Evolutionary conservation across 2,329 filamentous ascomycete species (phyloP).

Genomic region (Ciborinia camelliae): DNA sequence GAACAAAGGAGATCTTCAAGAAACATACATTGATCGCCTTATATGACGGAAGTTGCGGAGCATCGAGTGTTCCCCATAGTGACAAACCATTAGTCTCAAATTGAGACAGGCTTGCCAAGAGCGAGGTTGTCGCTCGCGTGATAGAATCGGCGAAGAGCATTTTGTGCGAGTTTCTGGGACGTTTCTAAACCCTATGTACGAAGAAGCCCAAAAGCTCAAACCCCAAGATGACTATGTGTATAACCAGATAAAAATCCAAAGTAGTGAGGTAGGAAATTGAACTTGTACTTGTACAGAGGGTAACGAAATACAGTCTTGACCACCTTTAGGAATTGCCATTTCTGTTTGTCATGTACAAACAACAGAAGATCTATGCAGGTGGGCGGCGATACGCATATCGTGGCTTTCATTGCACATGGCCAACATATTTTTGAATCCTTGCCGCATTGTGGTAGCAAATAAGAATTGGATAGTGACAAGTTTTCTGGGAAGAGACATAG

Average conservation of each 20-base stretch:
- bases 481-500: not conserved
- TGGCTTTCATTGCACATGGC: constrained; percentile 1
- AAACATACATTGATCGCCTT: not conserved
- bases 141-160: not conserved
- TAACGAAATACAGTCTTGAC: not conserved
- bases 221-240: not conserved
- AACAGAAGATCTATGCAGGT: not conserved
- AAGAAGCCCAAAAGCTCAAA: too few species aligned
- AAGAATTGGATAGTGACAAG: not conserved
- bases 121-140: not conserved
- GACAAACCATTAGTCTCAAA: not conserved
- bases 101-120: not conserved
- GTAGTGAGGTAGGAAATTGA: not conserved
- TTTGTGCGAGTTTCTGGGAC: not conserved
- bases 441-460: not conserved
- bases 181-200: not conserved
- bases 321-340: not conserved
- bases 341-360: too few species aligned
- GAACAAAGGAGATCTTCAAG: not conserved
- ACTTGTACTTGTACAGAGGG: not conserved
- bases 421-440: not conserved
- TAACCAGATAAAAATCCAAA: not conserved
- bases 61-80: not conserved
- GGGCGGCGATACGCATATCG: not conserved
- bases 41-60: not conserved